Conservation (phyloP, 2,329 filamentous ascomycete genomes). For the Fusarium abutilonis region DNA sequence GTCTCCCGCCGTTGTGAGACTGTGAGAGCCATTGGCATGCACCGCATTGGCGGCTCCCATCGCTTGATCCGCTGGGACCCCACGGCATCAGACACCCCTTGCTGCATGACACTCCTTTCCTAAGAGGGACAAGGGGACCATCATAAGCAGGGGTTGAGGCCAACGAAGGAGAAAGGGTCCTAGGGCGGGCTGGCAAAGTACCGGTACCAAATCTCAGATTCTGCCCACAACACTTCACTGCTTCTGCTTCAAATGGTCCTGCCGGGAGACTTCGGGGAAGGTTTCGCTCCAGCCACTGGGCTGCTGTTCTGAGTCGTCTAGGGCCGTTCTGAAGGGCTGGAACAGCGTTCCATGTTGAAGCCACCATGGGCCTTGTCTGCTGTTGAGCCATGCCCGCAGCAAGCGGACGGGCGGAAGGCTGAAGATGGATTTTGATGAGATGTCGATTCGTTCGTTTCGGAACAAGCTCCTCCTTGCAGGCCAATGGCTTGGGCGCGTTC, state of each 20-base stretch:
- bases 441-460: conserved; percentile 35
- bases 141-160: conserved; percentile 33
- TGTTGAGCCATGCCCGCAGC: conserved; percentile 43
- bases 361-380: conserved; percentile 32
- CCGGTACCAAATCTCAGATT: conserved; percentile 32
- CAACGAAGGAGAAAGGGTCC: conserved; percentile 39
- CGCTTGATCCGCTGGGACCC: conserved; percentile 44
- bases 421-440: conserved; percentile 40
- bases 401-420: conserved; percentile 43
- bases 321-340: conserved; percentile 27
- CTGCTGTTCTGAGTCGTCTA: conserved; percentile 8
- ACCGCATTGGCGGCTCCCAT: conserved; percentile 41
- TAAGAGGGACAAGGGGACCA: conserved; percentile 32
- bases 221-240: conserved; percentile 1
- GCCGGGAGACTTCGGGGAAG: conserved; percentile 44
- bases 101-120: conserved; percentile 36
- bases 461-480: conserved; percentile 32
- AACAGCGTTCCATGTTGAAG: conserved; percentile 18
- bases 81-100: conserved; percentile 40
- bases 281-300: conserved; percentile 14
- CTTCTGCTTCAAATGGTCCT: conserved; percentile 22
- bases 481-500: conserved; percentile 12
- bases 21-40: conserved; percentile 43
- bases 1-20: conserved; percentile 40
- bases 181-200: conserved; percentile 23